Percentiles rank a stretch among this genome's conserved stretches.
Evolutionary conservation across 257 asterid species (phyloP).

Genomic region (Nyctanthes arbortristis): DNA sequence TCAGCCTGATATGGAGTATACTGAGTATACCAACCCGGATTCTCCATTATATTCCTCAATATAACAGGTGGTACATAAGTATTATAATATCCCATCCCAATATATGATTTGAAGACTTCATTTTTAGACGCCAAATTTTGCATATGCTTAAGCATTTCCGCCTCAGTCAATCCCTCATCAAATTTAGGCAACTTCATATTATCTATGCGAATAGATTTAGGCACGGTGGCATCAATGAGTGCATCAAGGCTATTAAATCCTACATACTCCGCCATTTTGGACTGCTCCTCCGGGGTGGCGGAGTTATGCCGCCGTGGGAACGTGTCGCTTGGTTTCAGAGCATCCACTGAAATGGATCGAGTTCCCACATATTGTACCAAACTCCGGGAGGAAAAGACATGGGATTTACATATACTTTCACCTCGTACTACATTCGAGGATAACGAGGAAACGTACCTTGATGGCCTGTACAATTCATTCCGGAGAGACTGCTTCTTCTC

Average conservation of each 20-base stretch:
- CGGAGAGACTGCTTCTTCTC: constrained; percentile 39
- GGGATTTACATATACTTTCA: background rate
- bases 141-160: constrained; percentile 89
- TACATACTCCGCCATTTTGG: constrained; percentile 68
- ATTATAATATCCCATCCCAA: constrained; percentile 92
- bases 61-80: constrained; percentile 92
- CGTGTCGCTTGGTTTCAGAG: constrained; percentile 76
- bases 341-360: constrained; percentile 69
- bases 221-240: constrained; percentile 87
- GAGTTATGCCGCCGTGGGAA: constrained; percentile 90
- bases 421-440: constrained; percentile 48
- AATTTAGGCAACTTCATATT: constrained; percentile 68
- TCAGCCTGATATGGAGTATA: constrained; percentile 98
- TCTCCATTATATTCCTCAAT: constrained; percentile 81
- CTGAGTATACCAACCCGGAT: constrained; percentile 98
- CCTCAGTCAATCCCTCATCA: constrained; percentile 76
- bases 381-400: constrained; percentile 10
- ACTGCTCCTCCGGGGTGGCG: constrained; percentile 84
- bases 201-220: constrained; percentile 70
- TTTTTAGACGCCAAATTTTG: constrained; percentile 67
- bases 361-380: constrained; percentile 20
- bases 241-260: constrained; percentile 60
- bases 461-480: constrained; percentile 33
- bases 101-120: constrained; percentile 71
- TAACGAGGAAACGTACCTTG: constrained; percentile 71